A percentile compares a stretch with the other conserved stretches of the same genome.
Evolutionary conservation across 2,329 filamentous ascomycete species (phyloP).

Genomic region (Cordyceps javanica): DNA sequence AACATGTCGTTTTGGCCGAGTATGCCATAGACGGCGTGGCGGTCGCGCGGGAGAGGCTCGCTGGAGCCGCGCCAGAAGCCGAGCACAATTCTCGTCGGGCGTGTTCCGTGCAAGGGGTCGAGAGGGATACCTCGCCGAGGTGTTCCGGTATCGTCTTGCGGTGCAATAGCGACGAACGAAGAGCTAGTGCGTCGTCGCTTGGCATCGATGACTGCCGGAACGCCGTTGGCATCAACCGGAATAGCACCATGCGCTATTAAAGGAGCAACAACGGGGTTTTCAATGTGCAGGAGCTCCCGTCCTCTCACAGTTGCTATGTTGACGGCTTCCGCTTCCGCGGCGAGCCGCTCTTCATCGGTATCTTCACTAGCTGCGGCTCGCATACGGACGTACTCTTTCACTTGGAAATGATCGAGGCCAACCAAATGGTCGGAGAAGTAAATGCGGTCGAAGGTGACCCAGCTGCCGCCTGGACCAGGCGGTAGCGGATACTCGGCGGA

Average conservation of each 20-base stretch:
- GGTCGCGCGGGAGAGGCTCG: conserved; percentile 39
- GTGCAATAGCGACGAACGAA: conserved; percentile 1
- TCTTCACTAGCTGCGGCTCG: conserved; percentile 34
- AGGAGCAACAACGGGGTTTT: conserved; percentile 35
- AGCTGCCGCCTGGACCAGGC: conserved; percentile 54
- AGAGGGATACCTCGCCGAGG: conserved; percentile 18
- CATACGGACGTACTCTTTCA: conserved; percentile 58
- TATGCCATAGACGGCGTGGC: conserved; percentile 58
- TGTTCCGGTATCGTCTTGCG: conserved; percentile 9
- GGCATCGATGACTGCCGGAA: not conserved
- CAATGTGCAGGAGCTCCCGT: conserved; percentile 35
- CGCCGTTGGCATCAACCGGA: conserved; percentile 33
- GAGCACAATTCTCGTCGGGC: conserved; percentile 52
- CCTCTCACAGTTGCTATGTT: conserved; percentile 41
- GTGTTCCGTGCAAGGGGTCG: conserved; percentile 44
- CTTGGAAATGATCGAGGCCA: conserved; percentile 47
- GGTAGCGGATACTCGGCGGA: conserved; percentile 43
- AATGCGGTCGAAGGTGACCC: conserved; percentile 57
- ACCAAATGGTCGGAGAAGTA: conserved; percentile 53
- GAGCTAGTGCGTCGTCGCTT: conserved; percentile 41
- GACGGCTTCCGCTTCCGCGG: conserved; percentile 37
- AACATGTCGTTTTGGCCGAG: conserved; percentile 59
- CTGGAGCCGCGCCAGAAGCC: conserved; percentile 55
- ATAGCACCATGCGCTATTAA: conserved; percentile 46
- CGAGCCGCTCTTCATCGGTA: conserved; percentile 31